Evolutionary conservation across 1,284 basidiomycete species (phyloP).

Genomic region (Albatrellus sp.): DNA sequence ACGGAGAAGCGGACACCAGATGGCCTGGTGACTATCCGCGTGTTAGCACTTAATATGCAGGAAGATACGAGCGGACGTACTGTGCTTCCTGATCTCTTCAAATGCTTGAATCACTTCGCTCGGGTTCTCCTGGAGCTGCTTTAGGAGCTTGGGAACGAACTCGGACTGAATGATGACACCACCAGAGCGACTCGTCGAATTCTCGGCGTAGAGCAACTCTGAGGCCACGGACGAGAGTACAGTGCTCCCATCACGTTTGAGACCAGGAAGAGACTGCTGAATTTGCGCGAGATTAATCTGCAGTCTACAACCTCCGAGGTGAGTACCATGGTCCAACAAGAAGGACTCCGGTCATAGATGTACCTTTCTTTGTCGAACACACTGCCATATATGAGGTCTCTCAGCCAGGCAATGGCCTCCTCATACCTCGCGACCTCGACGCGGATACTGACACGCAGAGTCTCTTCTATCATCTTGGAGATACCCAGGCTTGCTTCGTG

Average conservation of each 20-base stretch:
- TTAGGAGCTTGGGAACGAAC: constrained; percentile 68
- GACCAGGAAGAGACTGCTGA: constrained; percentile 83
- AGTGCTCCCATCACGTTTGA: constrained; percentile 82
- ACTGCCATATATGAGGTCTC: constrained; percentile 77
- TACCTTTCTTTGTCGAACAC: constrained; percentile 80
- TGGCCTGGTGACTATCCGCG: constrained; percentile 61
- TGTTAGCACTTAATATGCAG: neutral
- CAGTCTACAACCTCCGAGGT: constrained; percentile 35
- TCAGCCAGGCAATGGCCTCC: constrained; percentile 77
- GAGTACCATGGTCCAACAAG: neutral
- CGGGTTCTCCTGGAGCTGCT: constrained; percentile 66
- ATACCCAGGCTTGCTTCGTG: constrained; percentile 75
- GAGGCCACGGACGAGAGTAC: constrained; percentile 69
- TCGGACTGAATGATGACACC: constrained; percentile 69
- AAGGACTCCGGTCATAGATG: neutral
- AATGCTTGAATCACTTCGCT: constrained; percentile 62
- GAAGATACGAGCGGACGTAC: constrained; percentile 33
- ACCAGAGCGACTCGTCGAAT: constrained; percentile 65
- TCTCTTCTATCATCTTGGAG: constrained; percentile 62
- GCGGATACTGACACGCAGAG: constrained; percentile 69
- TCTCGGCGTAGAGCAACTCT: constrained; percentile 57
- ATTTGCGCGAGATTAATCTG: constrained; percentile 84
- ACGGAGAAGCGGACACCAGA: constrained; percentile 80
- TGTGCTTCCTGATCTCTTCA: constrained; percentile 53
- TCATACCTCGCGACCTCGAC: constrained; percentile 79